Evolutionary conservation across 108 stramenopile species (phyloP), one percentile per base, ranked within the genome.

Genomic region (Skeletonema marinoi): DNA sequence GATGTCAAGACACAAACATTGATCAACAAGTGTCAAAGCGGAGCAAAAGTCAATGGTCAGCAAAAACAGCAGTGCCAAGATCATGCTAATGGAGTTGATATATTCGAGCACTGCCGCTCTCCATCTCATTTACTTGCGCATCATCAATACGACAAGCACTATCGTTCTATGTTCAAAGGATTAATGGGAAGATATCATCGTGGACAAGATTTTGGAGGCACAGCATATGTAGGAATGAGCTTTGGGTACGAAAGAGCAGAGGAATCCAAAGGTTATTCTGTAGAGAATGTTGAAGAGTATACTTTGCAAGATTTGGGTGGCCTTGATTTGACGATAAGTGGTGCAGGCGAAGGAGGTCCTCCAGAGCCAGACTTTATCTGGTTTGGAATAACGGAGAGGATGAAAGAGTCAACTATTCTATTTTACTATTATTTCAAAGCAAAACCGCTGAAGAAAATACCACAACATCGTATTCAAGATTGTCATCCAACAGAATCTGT

Each of bases 301-400:
- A 81, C 80, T 0, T 38, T 81, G 14, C 54, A 81, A 59, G 80
- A 81, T 67, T 70, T 81, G 41, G 80, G 80, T 25, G 80, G 80
- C 33, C 29, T 81, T 5, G 80, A 81, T 68, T 65, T 66, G 32
- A 66, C 74, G 19, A 75, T 81, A 21, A 69, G 60, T 46, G 80
- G 74, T 36, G 74, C 17, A 16, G 80, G 68, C 10, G 80, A 81
- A 17, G 80, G 74, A 14, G 74, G 80, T 5, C 61, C 44, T 56
- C 64, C 80, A 0, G 80, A 81, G 32, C 80, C 80, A 10, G 80
- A 81, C 60, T 81, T 81, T 48, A 32, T 81, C 35, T 81, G 80
- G 80, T 81, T 81, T 54, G 80, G 80, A 2, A 81, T 81, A 39
- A 81, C 80, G n/a, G 80, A 81, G 62, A 61, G 80, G 29, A 81